Percentiles rank a stretch among this genome's conserved stretches.
phyloP scores from a whole-genome alignment of 2,329 filamentous ascomycete species.

The Xylariaceae sp. region DNA sequence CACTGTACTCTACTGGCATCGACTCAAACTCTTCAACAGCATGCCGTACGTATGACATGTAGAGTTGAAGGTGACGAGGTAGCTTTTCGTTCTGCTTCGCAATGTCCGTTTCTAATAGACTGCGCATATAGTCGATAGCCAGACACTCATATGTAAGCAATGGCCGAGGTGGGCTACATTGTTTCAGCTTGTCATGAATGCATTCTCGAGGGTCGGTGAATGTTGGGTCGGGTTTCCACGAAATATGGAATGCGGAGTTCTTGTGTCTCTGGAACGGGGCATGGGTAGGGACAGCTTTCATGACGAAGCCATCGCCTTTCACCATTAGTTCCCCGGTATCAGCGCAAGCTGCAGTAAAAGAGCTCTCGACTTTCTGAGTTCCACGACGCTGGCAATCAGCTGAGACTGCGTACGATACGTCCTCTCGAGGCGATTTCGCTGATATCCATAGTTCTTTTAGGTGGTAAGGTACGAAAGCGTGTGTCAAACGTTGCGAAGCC shows the following conservation, averaged over 20 bases:
- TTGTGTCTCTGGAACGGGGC: conserved; percentile 5
- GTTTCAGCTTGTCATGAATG: neutral
- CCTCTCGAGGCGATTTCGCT: conserved; percentile 3
- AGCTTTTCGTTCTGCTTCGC: conserved; percentile 3
- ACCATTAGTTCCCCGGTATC: conserved; percentile 7
- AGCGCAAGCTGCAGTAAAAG: conserved; percentile 8
- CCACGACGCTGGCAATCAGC: conserved; percentile 6
- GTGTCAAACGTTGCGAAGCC: neutral
- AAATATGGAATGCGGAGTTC: conserved; percentile 9
- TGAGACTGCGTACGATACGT: conserved; percentile 8
- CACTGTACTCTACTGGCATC: conserved; percentile 7
- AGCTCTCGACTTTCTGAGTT: conserved; percentile 8
- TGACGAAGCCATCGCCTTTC: conserved; percentile 7
- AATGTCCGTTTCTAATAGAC: conserved; percentile 4
- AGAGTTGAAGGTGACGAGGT: conserved; percentile 8
- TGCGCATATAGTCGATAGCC: conserved; percentile 11
- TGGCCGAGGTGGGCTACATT: conserved; percentile 4
- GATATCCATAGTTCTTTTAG: conserved; percentile 10
- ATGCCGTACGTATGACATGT: conserved; percentile 10
- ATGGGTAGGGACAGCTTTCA: conserved; percentile 6
- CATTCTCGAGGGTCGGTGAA: conserved; percentile 3
- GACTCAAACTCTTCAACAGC: conserved; percentile 5
- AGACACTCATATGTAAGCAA: conserved; percentile 9
- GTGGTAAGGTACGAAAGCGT: conserved; percentile 11
- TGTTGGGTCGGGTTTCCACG: conserved; percentile 11